These are phyloP conservation scores for Tulasnella sp. DNA, from an alignment of 768 basidiomycete genomes.

Conservation along the genomic window DNA sequence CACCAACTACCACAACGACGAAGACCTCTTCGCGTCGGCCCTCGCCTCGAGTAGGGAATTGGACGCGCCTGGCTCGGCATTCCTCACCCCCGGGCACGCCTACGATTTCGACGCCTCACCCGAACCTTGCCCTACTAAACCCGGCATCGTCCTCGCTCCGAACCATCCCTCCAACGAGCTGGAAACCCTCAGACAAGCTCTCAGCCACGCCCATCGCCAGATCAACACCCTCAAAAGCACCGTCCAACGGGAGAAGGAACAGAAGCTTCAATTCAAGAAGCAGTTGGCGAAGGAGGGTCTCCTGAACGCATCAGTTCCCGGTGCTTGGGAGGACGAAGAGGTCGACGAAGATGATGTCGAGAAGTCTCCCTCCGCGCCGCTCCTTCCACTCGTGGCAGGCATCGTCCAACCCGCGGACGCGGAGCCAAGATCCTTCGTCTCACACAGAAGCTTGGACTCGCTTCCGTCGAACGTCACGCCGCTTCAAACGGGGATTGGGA, in stretches of 20 bases:
- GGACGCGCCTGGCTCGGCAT: constrained; percentile 59
- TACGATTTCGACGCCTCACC: constrained; percentile 37
- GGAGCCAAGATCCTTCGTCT: constrained; percentile 50
- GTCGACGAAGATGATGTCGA: constrained; percentile 50
- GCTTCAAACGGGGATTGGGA: constrained; percentile 13
- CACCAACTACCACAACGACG: constrained; percentile 49
- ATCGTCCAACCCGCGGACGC: constrained; percentile 51
- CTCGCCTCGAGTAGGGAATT: constrained; percentile 29
- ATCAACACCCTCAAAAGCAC: constrained; percentile 80
- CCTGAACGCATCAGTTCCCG: constrained; percentile 48
- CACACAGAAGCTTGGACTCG: constrained; percentile 64
- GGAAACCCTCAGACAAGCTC: constrained; percentile 75
- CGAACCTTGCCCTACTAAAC: constrained; percentile 34
- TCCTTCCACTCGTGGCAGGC: constrained; percentile 49
- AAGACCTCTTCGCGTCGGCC: constrained; percentile 61
- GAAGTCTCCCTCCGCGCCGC: constrained; percentile 39
- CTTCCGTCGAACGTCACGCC: constrained; percentile 44
- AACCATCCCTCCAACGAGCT: constrained; percentile 81
- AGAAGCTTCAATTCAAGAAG: constrained; percentile 67
- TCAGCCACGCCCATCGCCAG: constrained; percentile 86
- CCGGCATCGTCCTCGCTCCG: constrained; percentile 41
- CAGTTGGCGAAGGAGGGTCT: constrained; percentile 54
- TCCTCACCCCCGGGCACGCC: constrained; percentile 28
- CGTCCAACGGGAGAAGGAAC: constrained; percentile 80
- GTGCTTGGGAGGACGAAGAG: constrained; percentile 50